Base-by-base conservation (phyloP, 2,329 filamentous ascomycete genomes). In the Microcyclospora tardicrescens region DNA sequence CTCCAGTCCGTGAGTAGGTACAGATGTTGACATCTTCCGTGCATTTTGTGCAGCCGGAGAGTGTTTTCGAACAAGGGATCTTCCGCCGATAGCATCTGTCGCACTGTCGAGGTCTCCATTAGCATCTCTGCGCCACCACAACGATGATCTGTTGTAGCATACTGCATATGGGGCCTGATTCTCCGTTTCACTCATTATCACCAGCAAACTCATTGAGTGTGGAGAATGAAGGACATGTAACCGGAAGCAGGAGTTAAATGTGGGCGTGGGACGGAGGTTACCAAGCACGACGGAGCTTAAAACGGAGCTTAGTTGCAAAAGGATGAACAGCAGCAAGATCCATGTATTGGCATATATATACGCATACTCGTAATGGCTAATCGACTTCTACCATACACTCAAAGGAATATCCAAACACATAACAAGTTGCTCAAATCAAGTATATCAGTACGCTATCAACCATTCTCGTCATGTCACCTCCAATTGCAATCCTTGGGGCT, bases 401-500 rank as follows among this genome's bases (percentile, higher is more conserved):
- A 9, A 9, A 19, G 12, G 6, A 19, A 13, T 28, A 33, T n/a
- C 16, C 16, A 31, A 14, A 27, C 36, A 33, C 15, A 27, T 14
- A n/a, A 12, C 4, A n/a, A n/a, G 3, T 24, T 36, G 10, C 16
- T 28, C 15, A 33, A 27, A 14, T 28, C n/a, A 4, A 13, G 34
- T 10, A n/a, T 31, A 33, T n/a, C 15, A 16, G 16, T 38, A 32
- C 24, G 35, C 9, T 36, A 24, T 24, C 19, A 5, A 24, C 19
- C 19, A 24, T 5, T 24, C 19, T 24, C 19, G 19, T 28, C 15
- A 44, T 45, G 39, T 28, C 36, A 28, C 46, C 47, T 35, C 39
- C 47, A 35, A 52, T 57, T 35, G 55, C 54, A n/a, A 57, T 59
- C 30, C 42, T 59, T 9, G 56, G 56, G 34, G 55, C 51, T 10